Percentiles rank a stretch among this genome's conserved stretches.
Conservation (phyloP, 306 rosid genomes). For the Rosa persica region DNA sequence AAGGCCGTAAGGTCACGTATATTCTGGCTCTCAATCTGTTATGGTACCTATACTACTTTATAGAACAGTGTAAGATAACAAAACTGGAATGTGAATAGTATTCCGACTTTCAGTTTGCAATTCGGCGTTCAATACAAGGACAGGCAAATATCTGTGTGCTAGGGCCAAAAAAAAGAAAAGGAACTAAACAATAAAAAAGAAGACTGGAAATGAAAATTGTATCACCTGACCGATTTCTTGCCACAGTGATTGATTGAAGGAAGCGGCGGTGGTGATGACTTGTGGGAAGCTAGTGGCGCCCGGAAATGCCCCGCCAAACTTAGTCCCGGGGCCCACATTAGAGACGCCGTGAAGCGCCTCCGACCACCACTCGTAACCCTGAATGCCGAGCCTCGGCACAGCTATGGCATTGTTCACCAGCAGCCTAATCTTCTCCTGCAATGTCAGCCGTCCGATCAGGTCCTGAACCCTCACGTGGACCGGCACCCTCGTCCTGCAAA, state of each 20-base stretch:
- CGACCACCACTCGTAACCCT: slow-evolving; percentile 90
- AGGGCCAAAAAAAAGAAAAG: too few relatives aligned
- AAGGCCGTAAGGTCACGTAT: neutral
- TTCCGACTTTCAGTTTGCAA: neutral
- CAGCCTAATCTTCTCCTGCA: slow-evolving; percentile 69
- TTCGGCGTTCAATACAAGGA: too few relatives aligned
- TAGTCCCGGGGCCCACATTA: slow-evolving; percentile 86
- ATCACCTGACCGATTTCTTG: slow-evolving; percentile 80
- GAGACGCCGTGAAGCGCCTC: slow-evolving; percentile 88
- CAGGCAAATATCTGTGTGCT: too few relatives aligned
- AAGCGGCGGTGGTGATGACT: slow-evolving; percentile 94
- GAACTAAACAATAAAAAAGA: neutral
- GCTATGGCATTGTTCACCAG: slow-evolving; percentile 76
- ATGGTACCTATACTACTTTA: neutral
- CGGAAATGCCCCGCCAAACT: slow-evolving; percentile 74
- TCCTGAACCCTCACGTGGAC: slow-evolving; percentile 61
- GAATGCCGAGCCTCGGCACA: slow-evolving; percentile 73
- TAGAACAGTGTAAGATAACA: neutral
- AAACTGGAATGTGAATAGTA: neutral
- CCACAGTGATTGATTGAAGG: slow-evolving; percentile 86
- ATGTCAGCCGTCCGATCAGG: slow-evolving; percentile 69
- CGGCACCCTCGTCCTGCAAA: slow-evolving; percentile 45
- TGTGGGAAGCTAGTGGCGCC: slow-evolving; percentile 94
- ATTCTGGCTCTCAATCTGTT: neutral
- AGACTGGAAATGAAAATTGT: neutral